Evolutionary conservation across 352 stramenopile species (phyloP).

Genomic region (Pilasporangium apinafurcum): DNA sequence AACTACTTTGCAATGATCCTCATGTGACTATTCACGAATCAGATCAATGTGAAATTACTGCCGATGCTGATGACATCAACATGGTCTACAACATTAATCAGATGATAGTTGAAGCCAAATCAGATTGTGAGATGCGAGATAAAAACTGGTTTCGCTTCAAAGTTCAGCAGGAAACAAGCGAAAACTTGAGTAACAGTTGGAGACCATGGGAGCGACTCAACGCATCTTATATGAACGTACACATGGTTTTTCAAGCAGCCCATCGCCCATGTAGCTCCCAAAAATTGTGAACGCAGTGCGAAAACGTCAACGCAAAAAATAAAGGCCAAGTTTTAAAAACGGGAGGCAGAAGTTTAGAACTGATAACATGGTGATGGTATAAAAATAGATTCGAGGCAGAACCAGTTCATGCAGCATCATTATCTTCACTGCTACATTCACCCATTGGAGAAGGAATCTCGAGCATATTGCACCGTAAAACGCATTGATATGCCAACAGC

Average conservation of each 20-base stretch:
- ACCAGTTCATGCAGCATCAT: no score
- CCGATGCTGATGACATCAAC: neutral
- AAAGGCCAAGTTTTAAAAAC: no score
- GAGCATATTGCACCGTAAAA: no score
- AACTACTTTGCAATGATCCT: constrained; percentile 10
- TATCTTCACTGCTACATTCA: no score
- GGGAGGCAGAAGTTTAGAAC: no score
- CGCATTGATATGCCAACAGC: neutral
- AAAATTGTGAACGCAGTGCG: no score
- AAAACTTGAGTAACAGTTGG: constrained; percentile 52
- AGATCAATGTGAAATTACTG: no score
- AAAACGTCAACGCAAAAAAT: no score
- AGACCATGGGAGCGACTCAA: constrained; percentile 47
- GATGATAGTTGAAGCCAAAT: neutral
- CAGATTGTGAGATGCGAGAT: neutral
- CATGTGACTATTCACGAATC: neutral
- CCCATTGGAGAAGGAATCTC: no score
- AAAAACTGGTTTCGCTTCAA: constrained; percentile 19
- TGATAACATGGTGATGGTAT: no score
- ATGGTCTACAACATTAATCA: neutral
- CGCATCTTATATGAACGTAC: constrained; percentile 30
- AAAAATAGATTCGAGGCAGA: no score
- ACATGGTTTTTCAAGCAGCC: neutral
- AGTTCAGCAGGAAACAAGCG: constrained; percentile 32
- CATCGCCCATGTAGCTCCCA: neutral